phyloP scores from a whole-genome alignment of 176 grass and related monocot species.

The Ananas comosus region DNA sequence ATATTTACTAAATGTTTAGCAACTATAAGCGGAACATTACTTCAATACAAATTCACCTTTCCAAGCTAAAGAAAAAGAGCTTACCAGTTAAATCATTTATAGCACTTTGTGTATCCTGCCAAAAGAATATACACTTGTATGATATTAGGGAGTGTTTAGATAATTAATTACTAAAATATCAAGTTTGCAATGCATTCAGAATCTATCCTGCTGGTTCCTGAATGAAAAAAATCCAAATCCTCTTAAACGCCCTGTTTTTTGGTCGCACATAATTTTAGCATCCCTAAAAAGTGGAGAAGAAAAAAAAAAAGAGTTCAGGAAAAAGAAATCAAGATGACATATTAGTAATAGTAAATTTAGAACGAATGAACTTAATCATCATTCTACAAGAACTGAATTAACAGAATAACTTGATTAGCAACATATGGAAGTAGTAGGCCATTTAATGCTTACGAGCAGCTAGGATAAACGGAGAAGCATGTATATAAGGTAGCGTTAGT shows the following conservation, averaged over 20 bases:
- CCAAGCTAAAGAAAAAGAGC: neutral
- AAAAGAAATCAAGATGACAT: too few species aligned
- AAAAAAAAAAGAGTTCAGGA: constrained; percentile 8
- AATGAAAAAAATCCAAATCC: constrained; percentile 99
- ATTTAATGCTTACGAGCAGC: constrained; percentile 65
- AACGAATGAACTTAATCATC: too few species aligned
- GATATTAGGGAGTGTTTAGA: constrained; percentile 10
- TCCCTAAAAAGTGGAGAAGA: constrained; percentile 44
- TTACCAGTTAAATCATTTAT: constrained; percentile 92
- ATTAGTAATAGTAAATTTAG: too few species aligned
- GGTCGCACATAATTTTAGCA: constrained; percentile 99
- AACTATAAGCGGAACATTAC: too few species aligned
- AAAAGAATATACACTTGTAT: constrained; percentile 24
- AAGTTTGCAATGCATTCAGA: neutral
- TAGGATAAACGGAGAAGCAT: constrained; percentile 78
- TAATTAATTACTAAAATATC: neutral
- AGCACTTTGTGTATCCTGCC: constrained; percentile 86
- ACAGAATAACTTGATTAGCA: neutral
- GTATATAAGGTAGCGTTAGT: constrained; percentile 90
- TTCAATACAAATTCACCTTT: neutral
- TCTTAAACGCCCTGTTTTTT: constrained; percentile 88
- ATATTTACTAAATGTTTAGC: too few species aligned
- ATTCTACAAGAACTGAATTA: too few species aligned
- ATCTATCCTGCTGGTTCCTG: constrained; percentile 75
- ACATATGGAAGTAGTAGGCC: constrained; percentile 4